Evolutionary conservation across 2,329 filamentous ascomycete species (phyloP).

Genomic region (Xylaria sp.): DNA sequence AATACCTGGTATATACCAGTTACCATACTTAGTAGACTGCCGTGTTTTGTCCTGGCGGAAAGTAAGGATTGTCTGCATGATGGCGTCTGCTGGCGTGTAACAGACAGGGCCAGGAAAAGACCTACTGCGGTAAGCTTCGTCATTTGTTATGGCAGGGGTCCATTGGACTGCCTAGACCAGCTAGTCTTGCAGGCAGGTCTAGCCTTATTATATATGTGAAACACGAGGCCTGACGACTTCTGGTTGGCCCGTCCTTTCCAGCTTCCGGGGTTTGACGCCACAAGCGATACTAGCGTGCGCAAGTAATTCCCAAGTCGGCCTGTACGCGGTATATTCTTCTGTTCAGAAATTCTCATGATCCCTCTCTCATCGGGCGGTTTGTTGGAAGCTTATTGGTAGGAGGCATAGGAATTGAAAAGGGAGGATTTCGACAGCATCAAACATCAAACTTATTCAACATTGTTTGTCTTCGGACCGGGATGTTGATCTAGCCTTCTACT

Average conservation of each 20-base stretch:
- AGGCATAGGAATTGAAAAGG: too few relatives aligned
- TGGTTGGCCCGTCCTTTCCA: slow-evolving; percentile 26
- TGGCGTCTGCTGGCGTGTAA: slow-evolving; percentile 24
- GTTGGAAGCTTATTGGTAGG: too few relatives aligned
- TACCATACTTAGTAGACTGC: not conserved
- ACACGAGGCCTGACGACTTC: slow-evolving; percentile 25
- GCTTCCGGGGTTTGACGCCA: slow-evolving; percentile 23
- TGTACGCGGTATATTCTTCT: too few relatives aligned
- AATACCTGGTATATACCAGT: not conserved
- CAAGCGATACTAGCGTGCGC: not conserved
- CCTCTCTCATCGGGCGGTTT: too few relatives aligned
- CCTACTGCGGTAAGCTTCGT: not conserved
- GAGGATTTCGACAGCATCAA: too few relatives aligned
- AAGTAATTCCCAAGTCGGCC: not conserved
- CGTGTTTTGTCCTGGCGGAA: not conserved
- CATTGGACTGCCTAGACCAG: slow-evolving; percentile 16
- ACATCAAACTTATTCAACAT: too few relatives aligned
- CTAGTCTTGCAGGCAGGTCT: slow-evolving; percentile 21
- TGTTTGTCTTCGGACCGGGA: too few relatives aligned
- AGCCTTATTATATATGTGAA: slow-evolving; percentile 30
- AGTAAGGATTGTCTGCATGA: slow-evolving; percentile 23
- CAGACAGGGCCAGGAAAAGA: slow-evolving; percentile 21
- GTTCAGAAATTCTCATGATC: not conserved
- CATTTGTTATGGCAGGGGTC: not conserved
- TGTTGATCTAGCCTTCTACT: not conserved